Base-by-base conservation (phyloP, 805 yeast species). In the Starmera quercuum region DNA sequence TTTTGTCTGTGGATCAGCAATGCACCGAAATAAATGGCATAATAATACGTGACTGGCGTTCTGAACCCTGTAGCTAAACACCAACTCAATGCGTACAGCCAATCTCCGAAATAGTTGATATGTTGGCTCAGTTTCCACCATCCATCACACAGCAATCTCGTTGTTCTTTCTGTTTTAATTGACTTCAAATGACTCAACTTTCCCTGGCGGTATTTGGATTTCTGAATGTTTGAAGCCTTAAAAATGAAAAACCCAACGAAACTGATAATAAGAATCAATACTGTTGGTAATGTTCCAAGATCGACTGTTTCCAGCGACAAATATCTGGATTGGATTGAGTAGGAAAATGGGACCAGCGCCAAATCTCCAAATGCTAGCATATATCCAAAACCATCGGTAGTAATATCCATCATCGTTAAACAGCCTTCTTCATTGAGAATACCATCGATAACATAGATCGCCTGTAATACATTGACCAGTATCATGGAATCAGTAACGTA, bases 51-150 rank as follows among this genome's bases (percentile, higher is more conserved):
- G 49, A 90, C 63, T 5, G 85, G 81, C 1, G 95, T 80, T 39
- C 65, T 66, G 46, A 78, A 73, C 9, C 95, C 95, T 2, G 97
- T 85, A 8, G 95, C 80, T 42, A 92, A 64, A 57, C 96, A 86
- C 95, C 95, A 90, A 29, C 94, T 76, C 64, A 83, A 68, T 0
- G 96, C 85, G 51, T 87, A 78, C 27, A 92, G 54, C 88, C 96
- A 86, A 62, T 92, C 98, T 28, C 98, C 98, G 38, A 88, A 71
- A 59, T 92, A 92, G 54, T 92, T 92, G 53, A 85, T 86, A 56
- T 92, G 98, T 45, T 95, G 95, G 6, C 95, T 78, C 14, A 67
- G 56, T 2, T 82, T 83, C 98, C 98, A 92, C 98, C 97, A 92
- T 3, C 97, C 96, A 49, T 86, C 92, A 35, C 78, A 73, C 29